Conservation (phyloP, 257 asterid genomes). For the Scutellaria galericulata region DNA sequence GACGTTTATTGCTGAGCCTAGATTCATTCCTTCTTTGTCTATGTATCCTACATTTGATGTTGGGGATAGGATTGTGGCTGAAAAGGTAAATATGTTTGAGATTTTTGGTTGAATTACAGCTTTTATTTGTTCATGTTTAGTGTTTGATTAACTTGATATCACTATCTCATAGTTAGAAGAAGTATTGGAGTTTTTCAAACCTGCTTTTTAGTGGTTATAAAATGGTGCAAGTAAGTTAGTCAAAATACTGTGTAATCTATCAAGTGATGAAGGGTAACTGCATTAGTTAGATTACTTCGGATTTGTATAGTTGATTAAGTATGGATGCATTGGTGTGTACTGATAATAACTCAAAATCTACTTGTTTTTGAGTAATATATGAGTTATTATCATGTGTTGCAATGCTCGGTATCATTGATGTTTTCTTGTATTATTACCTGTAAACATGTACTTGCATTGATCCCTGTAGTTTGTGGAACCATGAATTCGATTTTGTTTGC, state of each 20-base stretch:
- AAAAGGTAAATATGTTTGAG: conserved; percentile 56
- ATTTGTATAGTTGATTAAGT: neutral
- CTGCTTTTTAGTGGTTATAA: conserved; percentile 5
- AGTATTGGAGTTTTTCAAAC: neutral
- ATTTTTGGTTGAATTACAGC: conserved; percentile 8
- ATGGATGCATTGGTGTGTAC: neutral
- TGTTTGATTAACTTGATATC: neutral
- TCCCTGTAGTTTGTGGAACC: neutral
- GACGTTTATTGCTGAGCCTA: conserved; percentile 92
- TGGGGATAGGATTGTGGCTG: conserved; percentile 94
- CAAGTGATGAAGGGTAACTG: neutral
- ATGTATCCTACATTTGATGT: conserved; percentile 96
- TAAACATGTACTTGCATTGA: neutral
- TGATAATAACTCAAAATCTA: conserved; percentile 3
- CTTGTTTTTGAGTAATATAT: neutral
- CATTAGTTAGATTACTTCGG: neutral
- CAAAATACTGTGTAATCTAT: neutral
- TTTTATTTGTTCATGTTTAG: neutral
- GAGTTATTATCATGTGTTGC: neutral
- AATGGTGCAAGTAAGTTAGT: neutral
- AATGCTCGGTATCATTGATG: neutral
- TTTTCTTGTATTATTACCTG: neutral
- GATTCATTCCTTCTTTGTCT: conserved; percentile 91
- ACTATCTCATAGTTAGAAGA: neutral
- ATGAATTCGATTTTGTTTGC: neutral